A percentile compares a stretch with the other conserved stretches of the same genome.
Evolutionary conservation across 1,284 basidiomycete species (phyloP).

Genomic region (Apiotrichum sp.): DNA sequence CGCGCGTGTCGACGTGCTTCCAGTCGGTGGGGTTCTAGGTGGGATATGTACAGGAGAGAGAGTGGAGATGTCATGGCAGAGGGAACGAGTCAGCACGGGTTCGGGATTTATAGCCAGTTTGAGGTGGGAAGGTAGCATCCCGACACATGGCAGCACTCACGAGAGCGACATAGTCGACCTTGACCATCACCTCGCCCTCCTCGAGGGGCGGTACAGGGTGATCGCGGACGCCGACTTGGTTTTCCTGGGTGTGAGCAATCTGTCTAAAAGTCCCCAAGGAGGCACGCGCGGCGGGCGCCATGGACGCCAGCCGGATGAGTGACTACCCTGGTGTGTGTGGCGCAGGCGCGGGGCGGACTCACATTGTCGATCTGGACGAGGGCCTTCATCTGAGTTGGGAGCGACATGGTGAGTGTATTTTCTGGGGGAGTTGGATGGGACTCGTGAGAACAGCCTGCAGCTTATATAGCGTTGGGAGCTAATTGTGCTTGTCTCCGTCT

Average conservation of each 20-base stretch:
- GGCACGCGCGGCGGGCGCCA: no score
- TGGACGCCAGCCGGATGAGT: neutral
- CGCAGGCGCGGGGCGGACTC: neutral
- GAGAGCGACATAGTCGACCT: slow-evolving; percentile 37
- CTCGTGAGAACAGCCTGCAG: no score
- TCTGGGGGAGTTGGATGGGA: no score
- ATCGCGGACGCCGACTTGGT: slow-evolving; percentile 20
- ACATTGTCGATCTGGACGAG: slow-evolving; percentile 23
- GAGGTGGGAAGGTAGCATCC: neutral
- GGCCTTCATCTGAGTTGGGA: slow-evolving; percentile 27
- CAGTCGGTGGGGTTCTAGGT: slow-evolving; percentile 42
- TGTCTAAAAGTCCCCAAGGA: no score
- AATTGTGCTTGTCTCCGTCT: no score
- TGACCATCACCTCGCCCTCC: slow-evolving; percentile 41
- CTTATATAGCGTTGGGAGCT: no score
- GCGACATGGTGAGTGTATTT: slow-evolving; percentile 1
- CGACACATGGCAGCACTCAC: slow-evolving; percentile 14
- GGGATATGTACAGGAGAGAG: no score
- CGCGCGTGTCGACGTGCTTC: slow-evolving; percentile 23
- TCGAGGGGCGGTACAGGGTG: slow-evolving; percentile 31
- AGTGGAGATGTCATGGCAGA: neutral
- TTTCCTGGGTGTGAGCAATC: slow-evolving; percentile 2
- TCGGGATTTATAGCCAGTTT: no score
- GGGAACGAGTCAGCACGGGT: no score
- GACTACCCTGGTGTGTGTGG: neutral